phyloP scores from a whole-genome alignment of 192 early-diverging fungal species.

The Coemansia furcata region DNA sequence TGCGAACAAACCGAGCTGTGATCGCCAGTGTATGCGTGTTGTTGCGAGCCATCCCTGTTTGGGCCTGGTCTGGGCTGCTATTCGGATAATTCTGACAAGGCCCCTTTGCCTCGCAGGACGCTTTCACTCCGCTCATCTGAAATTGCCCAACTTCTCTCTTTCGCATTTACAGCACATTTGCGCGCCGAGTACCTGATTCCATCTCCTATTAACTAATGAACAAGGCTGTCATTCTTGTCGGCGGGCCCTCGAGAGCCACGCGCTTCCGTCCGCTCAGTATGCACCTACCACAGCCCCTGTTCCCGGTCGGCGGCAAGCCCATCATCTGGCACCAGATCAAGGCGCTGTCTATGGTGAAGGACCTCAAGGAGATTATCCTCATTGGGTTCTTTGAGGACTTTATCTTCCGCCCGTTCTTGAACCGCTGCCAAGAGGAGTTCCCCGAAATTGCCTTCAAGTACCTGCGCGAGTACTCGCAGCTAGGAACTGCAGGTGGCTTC shows the following conservation, averaged over 20 bases:
- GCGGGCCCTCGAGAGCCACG: constrained; percentile 95
- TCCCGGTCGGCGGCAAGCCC: constrained; percentile 94
- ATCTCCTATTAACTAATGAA: constrained; percentile 31
- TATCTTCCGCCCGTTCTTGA: constrained; percentile 88
- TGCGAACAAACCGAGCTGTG: neutral
- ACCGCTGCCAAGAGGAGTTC: constrained; percentile 83
- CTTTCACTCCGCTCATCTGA: neutral
- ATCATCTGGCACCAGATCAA: constrained; percentile 97
- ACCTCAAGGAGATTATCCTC: constrained; percentile 89
- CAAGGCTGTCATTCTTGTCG: constrained; percentile 96
- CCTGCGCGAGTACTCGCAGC: constrained; percentile 93
- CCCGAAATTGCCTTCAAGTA: constrained; percentile 86
- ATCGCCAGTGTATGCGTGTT: neutral
- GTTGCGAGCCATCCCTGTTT: constrained; percentile 1
- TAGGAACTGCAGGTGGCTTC: constrained; percentile 95
- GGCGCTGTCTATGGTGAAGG: constrained; percentile 83
- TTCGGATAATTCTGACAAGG: neutral
- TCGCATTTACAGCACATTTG: neutral
- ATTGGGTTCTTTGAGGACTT: constrained; percentile 97
- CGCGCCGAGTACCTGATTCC: neutral
- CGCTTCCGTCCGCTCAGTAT: constrained; percentile 97
- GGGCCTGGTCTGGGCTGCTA: neutral
- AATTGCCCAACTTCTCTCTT: neutral
- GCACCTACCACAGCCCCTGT: constrained; percentile 95
- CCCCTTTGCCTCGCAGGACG: neutral